phyloP scores from a whole-genome alignment of 768 basidiomycete species.

The Kwoniella heveanensis region DNA sequence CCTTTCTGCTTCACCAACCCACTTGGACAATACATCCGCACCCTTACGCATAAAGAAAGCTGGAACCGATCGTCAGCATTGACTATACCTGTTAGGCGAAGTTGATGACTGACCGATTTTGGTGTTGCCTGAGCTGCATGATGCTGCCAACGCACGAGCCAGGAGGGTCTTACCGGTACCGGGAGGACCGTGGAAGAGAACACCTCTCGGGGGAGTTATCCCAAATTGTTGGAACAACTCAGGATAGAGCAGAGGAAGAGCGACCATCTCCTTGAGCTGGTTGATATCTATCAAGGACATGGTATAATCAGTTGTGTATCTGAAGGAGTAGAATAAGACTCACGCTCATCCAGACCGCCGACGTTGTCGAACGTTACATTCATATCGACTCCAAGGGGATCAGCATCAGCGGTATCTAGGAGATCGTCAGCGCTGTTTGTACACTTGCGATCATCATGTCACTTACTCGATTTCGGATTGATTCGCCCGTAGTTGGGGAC shows the following conservation, averaged over 20 bases:
- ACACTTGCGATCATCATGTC: neutral
- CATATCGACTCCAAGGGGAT: constrained; percentile 89
- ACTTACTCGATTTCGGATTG: constrained; percentile 36
- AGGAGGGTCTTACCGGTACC: constrained; percentile 92
- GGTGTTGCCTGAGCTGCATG: constrained; percentile 80
- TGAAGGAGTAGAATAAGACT: too few species aligned
- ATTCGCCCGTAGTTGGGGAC: constrained; percentile 29
- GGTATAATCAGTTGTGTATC: neutral
- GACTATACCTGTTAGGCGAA: neutral
- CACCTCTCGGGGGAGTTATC: constrained; percentile 92
- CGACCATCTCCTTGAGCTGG: constrained; percentile 96
- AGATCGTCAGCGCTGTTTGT: constrained; percentile 12
- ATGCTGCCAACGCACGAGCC: constrained; percentile 90
- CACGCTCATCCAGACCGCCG: constrained; percentile 92
- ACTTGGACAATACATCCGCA: constrained; percentile 95
- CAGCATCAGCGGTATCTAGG: constrained; percentile 84
- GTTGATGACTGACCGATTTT: constrained; percentile 70
- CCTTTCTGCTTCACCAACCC: constrained; percentile 98
- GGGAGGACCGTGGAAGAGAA: constrained; percentile 95
- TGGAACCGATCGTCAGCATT: constrained; percentile 50
- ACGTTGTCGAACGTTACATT: constrained; percentile 96
- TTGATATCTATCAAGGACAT: constrained; percentile 71
- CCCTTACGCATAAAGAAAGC: constrained; percentile 99
- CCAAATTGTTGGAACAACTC: constrained; percentile 94
- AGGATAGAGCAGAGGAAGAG: constrained; percentile 90